Conservation (phyloP, 192 early-diverging fungal genomes). For the Coemansia sp. region DNA sequence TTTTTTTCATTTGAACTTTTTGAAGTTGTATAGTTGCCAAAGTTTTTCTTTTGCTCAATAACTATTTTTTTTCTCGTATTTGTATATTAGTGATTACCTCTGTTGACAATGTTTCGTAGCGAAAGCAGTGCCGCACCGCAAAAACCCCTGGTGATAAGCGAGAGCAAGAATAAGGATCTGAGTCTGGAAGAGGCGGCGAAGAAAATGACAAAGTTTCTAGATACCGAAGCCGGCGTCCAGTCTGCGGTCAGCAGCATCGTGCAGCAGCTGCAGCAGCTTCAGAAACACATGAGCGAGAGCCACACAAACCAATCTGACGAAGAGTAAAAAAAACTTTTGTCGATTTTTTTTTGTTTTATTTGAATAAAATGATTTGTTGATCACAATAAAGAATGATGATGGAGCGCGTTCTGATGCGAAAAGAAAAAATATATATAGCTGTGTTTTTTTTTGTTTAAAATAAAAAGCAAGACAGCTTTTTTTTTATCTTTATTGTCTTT, state of each 20-base stretch:
- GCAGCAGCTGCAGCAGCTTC: slow-evolving; percentile 41
- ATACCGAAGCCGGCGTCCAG: slow-evolving; percentile 36
- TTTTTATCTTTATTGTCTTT: not conserved
- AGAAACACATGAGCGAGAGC: slow-evolving; percentile 6
- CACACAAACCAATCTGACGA: slow-evolving; percentile 6
- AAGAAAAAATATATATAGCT: not conserved
- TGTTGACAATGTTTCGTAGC: not conserved
- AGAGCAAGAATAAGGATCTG: slow-evolving; percentile 22
- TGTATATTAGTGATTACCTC: not conserved
- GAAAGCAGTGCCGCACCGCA: slow-evolving; percentile 9
- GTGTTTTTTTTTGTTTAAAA: not conserved
- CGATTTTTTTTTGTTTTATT: not conserved
- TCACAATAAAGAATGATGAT: not conserved
- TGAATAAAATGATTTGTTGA: not conserved
- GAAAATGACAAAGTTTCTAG: slow-evolving; percentile 23
- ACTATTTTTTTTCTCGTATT: not conserved
- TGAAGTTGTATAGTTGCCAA: too few relatives aligned
- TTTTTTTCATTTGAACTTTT: too few relatives aligned
- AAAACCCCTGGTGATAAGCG: slow-evolving; percentile 35
- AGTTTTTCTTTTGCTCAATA: too few relatives aligned
- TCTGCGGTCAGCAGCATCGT: slow-evolving; percentile 26
- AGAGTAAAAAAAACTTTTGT: not conserved
- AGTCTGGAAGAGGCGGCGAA: slow-evolving; percentile 3
- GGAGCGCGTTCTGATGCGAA: not conserved
- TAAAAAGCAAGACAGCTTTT: not conserved